Evolutionary conservation across 208 protist species (phyloP), one percentile per base, ranked within the genome.

Genomic region (Trypanosoma caninum): DNA sequence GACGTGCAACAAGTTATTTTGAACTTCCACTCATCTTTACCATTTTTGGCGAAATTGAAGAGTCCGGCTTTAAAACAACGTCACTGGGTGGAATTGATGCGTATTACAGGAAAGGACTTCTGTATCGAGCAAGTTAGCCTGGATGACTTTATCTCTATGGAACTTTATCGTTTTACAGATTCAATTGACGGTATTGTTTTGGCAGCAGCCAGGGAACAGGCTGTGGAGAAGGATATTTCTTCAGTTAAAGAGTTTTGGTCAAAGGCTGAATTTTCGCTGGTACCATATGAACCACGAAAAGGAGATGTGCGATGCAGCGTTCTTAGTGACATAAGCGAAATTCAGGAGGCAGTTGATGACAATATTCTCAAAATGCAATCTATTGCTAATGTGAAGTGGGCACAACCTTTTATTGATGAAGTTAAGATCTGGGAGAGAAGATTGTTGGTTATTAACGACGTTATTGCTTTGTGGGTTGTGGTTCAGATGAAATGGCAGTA

Each of bases 401-500:
- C 97, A 0, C 81, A 89, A 67, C 90, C 97, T 2, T 99, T 99
- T 69, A 82, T 97, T 10, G 88, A 98, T 30, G 86, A 98, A 42
- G 95, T 99, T 0, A 83, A 87, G 33, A 48, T 84, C 40, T 99
- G 98, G 98, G 98, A 99, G 78, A 79, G 89, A 47, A 84, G 92
- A 47, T 83, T 99, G 46, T 79, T 88, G 0, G 87, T 82, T 33
- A 98, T 99, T 51, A 95, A 87, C 56, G 98, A 99, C 72, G 96
- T 99, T 13, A 92, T 96, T 46, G 82, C 97, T 3, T 80, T 98
- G 18, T 99, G 98, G 98, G 82, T 99, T 44, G 71, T 83, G 23
- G 98, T 99, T 51, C 98, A 99, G 84, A 68, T 91, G 65, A 99
- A 99, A 77, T 99, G 98, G 98, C 97, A 99, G 82, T 99, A 99